Percentiles rank a stretch among this genome's conserved stretches.
Evolutionary conservation across 2,329 filamentous ascomycete species (phyloP).

Genomic region (Trichophyton rubrum): DNA sequence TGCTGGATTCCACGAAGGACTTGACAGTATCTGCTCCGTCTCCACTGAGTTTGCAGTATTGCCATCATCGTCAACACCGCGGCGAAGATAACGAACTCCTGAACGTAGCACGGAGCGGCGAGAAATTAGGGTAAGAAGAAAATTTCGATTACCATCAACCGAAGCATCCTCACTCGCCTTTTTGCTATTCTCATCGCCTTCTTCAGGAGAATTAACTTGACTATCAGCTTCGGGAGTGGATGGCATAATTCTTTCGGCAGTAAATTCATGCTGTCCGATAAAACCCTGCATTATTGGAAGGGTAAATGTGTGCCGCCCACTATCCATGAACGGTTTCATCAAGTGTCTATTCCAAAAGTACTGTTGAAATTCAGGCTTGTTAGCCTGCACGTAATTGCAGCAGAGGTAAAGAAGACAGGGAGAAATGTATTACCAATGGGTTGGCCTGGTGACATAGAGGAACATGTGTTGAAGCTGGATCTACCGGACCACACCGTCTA

Average conservation of each 20-base stretch:
- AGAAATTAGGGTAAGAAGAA: constrained; percentile 83
- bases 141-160: constrained; percentile 35
- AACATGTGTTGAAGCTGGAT: constrained; percentile 32
- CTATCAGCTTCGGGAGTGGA: constrained; percentile 8
- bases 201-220: background rate
- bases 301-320: constrained; percentile 57
- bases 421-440: constrained; percentile 40
- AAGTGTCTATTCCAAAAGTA: constrained; percentile 90
- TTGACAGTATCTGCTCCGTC: constrained; percentile 84
- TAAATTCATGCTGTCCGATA: constrained; percentile 72
- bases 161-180: constrained; percentile 12
- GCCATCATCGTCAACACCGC: constrained; percentile 82
- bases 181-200: constrained; percentile 27
- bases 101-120: constrained; percentile 74
- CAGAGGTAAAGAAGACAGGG: background rate
- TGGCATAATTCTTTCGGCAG: constrained; percentile 42
- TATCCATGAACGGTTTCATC: constrained; percentile 57
- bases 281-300: constrained; percentile 90
- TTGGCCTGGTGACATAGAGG: constrained; percentile 64
- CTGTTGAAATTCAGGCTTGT: constrained; percentile 19
- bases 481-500: constrained; percentile 41
- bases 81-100: constrained; percentile 76
- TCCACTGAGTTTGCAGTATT: constrained; percentile 84
- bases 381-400: background rate
- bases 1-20: constrained; percentile 49